These are phyloP conservation scores for Solanum gracilifrons DNA, from an alignment of 257 asterid species.

Conservation along the genomic window DNA sequence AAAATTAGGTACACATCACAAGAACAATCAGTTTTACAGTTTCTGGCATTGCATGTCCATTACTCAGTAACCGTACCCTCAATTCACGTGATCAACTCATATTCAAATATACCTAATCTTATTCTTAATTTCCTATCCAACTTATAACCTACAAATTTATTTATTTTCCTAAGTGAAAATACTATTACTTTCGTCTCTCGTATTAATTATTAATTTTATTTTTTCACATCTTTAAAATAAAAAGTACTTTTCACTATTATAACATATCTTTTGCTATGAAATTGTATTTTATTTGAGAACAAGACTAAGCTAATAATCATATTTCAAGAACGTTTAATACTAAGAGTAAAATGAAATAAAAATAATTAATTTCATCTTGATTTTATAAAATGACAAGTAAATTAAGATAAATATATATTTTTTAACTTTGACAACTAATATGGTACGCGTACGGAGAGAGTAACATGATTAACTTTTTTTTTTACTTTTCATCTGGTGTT, in stretches of 20 bases:
- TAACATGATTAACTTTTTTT: neutral
- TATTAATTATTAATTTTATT: no score
- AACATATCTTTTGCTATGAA: no score
- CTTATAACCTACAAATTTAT: neutral
- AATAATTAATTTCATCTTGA: neutral
- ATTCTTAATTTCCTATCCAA: conserved; percentile 1
- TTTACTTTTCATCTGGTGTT: no score
- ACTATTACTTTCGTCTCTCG: neutral
- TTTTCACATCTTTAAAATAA: no score
- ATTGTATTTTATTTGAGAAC: no score
- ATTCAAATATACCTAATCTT: neutral
- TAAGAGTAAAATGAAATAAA: no score
- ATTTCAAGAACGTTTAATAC: neutral
- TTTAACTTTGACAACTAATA: neutral
- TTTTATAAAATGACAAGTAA: neutral
- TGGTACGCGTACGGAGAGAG: neutral
- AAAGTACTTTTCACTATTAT: neutral
- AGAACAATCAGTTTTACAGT: conserved; percentile 5
- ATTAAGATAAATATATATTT: neutral
- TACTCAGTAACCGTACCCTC: conserved; percentile 16
- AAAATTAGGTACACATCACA: neutral
- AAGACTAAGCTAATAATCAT: neutral
- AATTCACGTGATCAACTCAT: conserved; percentile 29
- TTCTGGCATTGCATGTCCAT: neutral
- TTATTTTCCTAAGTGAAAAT: neutral